Percentiles rank a stretch among this genome's conserved stretches.
These are phyloP conservation scores for Begonia peltatifolia DNA, from an alignment of 306 rosid genomes.

Conservation along the genomic window DNA sequence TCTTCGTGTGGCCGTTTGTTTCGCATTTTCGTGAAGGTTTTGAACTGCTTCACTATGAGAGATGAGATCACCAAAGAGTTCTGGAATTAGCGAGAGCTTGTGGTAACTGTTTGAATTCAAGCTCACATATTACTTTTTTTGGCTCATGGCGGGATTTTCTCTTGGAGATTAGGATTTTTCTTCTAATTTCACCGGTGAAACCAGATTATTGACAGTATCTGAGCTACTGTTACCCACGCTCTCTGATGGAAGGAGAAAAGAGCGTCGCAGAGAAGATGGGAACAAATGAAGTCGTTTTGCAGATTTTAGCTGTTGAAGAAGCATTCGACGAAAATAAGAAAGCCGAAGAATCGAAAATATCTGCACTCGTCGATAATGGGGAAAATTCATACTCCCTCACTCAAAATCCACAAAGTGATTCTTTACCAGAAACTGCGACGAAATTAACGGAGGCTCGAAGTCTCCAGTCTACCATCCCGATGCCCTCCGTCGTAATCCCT, in stretches of 20 bases:
- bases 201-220: background rate
- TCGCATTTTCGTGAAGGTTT: too few species aligned
- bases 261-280: slow-evolving; percentile 24
- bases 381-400: slow-evolving; percentile 10
- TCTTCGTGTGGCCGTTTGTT: too few species aligned
- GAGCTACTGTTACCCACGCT: background rate
- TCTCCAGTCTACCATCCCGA: slow-evolving; percentile 7
- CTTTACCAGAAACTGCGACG: slow-evolving; percentile 12
- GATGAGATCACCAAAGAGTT: too few species aligned
- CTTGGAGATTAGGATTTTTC: background rate
- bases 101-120: too few species aligned
- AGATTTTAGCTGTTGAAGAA: slow-evolving; percentile 22
- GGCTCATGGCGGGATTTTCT: background rate
- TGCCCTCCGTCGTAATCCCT: slow-evolving; percentile 10
- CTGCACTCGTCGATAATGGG: too few species aligned
- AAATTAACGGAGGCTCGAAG: slow-evolving; percentile 17
- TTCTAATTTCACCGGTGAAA: background rate
- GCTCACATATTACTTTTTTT: too few species aligned
- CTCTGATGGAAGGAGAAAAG: slow-evolving; percentile 20
- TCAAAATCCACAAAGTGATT: background rate
- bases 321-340: slow-evolving; percentile 1
- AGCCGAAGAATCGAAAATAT: background rate
- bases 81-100: too few species aligned
- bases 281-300: slow-evolving; percentile 38
- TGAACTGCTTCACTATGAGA: too few species aligned